Conservation (phyloP, 352 stramenopile species). For the Pilasporangium apinafurcum region DNA sequence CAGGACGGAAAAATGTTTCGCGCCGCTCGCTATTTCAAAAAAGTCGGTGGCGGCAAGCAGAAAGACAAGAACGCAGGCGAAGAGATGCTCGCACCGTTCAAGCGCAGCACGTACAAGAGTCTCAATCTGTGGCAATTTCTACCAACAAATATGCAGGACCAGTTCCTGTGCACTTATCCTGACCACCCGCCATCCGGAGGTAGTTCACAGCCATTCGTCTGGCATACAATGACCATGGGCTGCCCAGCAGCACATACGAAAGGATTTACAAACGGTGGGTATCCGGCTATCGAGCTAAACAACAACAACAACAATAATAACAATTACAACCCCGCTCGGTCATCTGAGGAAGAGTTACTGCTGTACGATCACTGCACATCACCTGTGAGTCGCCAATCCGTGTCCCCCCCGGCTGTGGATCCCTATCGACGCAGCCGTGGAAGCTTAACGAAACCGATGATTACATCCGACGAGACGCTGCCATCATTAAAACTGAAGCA, state of each 20-base stretch:
- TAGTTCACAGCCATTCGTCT: conserved; percentile 34
- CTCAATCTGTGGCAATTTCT: conserved; percentile 75
- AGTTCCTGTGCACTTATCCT: conserved; percentile 62
- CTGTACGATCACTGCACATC: conserved; percentile 16
- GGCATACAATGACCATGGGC: conserved; percentile 86
- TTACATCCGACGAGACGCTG: conserved; percentile 31
- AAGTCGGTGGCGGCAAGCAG: conserved; percentile 7
- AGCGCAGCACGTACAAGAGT: conserved; percentile 81
- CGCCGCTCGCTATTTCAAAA: conserved; percentile 8
- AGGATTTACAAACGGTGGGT: conserved; percentile 69
- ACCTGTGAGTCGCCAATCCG: conserved; percentile 19
- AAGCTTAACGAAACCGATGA: conserved; percentile 6
- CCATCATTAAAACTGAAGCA: conserved; percentile 55
- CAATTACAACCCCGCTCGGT: conserved; percentile 10
- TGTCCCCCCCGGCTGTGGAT: no score
- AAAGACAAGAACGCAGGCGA: conserved; percentile 11
- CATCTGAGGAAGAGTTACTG: conserved; percentile 22
- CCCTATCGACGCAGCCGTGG: conserved; percentile 7
- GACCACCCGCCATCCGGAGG: conserved; percentile 20
- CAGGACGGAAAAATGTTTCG: conserved; percentile 37
- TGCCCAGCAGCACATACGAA: conserved; percentile 76
- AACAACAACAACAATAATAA: neutral
- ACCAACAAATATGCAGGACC: conserved; percentile 83
- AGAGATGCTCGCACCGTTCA: conserved; percentile 61
- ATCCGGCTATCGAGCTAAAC: conserved; percentile 14